These are phyloP conservation scores for Quercus alba DNA, from an alignment of 306 rosid genomes.

Conservation along the genomic window DNA sequence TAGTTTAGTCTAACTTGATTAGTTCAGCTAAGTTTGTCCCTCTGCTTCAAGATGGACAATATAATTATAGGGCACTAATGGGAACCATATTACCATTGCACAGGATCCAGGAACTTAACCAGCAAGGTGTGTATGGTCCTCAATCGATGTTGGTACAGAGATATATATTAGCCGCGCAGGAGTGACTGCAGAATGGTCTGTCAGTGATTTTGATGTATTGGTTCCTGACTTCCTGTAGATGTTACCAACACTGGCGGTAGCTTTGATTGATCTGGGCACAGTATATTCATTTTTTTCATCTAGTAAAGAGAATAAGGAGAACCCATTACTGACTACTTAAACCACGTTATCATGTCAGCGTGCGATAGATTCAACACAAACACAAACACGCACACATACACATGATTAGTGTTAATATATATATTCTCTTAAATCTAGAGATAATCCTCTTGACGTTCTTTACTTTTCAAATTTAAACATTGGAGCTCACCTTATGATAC, in stretches of 20 bases:
- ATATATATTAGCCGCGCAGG: conserved; percentile 31
- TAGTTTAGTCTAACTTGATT: not conserved
- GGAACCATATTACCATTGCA: not conserved
- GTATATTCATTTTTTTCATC: not conserved
- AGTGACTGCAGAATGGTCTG: conserved; percentile 46
- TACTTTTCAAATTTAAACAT: too few species aligned
- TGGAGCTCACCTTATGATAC: too few species aligned
- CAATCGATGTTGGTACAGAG: conserved; percentile 49
- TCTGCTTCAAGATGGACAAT: too few species aligned
- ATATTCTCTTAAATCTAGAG: too few species aligned
- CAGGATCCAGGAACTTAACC: conserved; percentile 55
- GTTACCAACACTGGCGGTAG: not conserved
- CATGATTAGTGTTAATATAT: too few species aligned
- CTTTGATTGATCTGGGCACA: not conserved
- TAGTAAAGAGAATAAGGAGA: not conserved
- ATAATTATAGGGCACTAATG: not conserved
- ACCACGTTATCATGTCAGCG: not conserved
- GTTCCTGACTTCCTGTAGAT: conserved; percentile 41
- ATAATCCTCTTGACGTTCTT: too few species aligned
- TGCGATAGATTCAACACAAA: not conserved
- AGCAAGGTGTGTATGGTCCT: conserved; percentile 46
- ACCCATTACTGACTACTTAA: not conserved
- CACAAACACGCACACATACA: too few species aligned
- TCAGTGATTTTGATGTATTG: conserved; percentile 48
- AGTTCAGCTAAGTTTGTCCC: not conserved